phyloP scores from a whole-genome alignment of 2,329 filamentous ascomycete genomes.

The Diaporthe caulivora region DNA sequence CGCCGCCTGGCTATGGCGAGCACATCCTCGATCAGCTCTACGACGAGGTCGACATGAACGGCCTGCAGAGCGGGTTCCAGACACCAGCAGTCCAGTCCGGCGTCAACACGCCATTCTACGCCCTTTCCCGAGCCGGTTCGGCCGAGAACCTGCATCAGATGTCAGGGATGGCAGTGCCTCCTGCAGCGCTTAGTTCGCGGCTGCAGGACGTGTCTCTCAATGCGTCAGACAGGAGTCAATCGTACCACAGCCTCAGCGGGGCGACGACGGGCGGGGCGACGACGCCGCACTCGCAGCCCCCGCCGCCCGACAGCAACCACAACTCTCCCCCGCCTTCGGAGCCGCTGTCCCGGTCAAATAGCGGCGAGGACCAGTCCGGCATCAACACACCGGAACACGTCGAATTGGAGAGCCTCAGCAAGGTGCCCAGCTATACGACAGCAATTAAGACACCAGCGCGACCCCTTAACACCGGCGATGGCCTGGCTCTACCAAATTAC shows the following conservation, averaged over 20 bases:
- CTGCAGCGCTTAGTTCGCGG: conserved; percentile 70
- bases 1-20: conserved; percentile 92
- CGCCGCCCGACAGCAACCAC: conserved; percentile 50
- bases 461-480: conserved; percentile 61
- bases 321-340: conserved; percentile 59
- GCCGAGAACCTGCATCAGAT: conserved; percentile 80
- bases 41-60: conserved; percentile 83
- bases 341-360: conserved; percentile 66
- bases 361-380: conserved; percentile 63
- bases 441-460: conserved; percentile 76
- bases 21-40: conserved; percentile 93
- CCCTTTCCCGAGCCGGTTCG: conserved; percentile 80
- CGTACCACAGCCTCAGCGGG: conserved; percentile 52
- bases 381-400: conserved; percentile 68
- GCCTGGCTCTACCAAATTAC: conserved; percentile 74
- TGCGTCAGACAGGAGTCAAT: conserved; percentile 58
- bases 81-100: conserved; percentile 79
- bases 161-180: conserved; percentile 60
- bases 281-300: conserved; percentile 55
- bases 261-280: conserved; percentile 50
- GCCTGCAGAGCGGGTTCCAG: conserved; percentile 68
- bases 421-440: conserved; percentile 83
- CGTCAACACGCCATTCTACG: conserved; percentile 84
- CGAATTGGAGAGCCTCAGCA: conserved; percentile 75
- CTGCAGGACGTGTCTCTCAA: conserved; percentile 77